Evolutionary conservation across 1,284 basidiomycete species (phyloP), one percentile per base, ranked within the genome.

Genomic region (Naganishia cerealis): DNA sequence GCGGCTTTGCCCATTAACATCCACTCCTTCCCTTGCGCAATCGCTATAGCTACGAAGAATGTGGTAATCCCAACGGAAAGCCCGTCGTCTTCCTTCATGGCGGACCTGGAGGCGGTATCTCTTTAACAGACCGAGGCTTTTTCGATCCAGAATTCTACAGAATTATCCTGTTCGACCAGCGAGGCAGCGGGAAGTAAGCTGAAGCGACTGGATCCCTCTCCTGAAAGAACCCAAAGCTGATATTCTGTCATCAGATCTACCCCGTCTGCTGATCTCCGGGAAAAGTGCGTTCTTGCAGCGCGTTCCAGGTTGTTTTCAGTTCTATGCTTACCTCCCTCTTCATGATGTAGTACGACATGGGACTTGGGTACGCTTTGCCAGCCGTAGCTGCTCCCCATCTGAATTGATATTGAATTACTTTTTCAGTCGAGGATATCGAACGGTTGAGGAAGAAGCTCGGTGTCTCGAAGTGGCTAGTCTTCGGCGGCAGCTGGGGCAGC

Each of bases 401-500:
- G 33, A 15, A 21, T 40, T 26, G 24, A 46, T 24, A 7, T 39
- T 13, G 21, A 6, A 33, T 53, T 65, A 43, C 21, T 24, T 6
- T 2, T 26, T 24, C 50, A 68, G 92, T 98, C 21, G 88, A 86
- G 70, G 94, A 97, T 76, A 88, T 93, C 15, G 94, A 97, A 78
- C 87, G 83, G 74, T 82, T 97, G 33, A 85, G 94, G 62, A 83
- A 87, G 73, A 85, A 89, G 70, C 84, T 95, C 2, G 80, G 80
- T 39, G 84, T 91, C 66, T 87, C 90, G n/a, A 91, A 87, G 75
- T 94, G 91, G 92, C 87, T 93, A 67, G 90, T 94, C 36, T 95
- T 94, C 76, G 92, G 93, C 50, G 92, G 92, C 9, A 91, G 89
- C 39, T 94, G 92, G 92, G 94, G 94, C 2, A 94, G 91, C 2